Evolutionary conservation across 1,284 basidiomycete genomes (phyloP).

Genomic region (Chondrostereum purpureum): DNA sequence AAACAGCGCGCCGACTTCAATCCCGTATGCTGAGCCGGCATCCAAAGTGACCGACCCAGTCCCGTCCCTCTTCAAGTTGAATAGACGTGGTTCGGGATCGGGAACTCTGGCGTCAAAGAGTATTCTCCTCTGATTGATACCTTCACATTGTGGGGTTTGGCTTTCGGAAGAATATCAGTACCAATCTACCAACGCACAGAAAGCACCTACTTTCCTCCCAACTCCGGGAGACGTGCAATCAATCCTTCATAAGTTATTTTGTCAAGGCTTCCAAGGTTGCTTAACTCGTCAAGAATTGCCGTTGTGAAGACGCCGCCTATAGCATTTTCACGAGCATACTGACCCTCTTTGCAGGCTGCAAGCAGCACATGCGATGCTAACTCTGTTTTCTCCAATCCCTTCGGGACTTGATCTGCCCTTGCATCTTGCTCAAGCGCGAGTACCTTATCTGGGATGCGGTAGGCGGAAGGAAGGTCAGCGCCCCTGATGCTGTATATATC

Average conservation of each 20-base stretch:
- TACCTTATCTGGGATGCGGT: no score
- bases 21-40: no score
- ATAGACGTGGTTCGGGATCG: no score
- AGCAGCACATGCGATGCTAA: conserved; percentile 16
- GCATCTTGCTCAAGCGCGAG: no score
- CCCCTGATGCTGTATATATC: conserved; percentile 3
- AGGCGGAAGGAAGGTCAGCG: conserved; percentile 8
- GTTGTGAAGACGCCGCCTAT: conserved; percentile 15
- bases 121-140: conserved; percentile 13
- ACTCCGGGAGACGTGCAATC: conserved; percentile 8
- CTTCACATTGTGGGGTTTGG: conserved; percentile 19
- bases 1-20: no score
- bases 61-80: no score
- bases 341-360: conserved; percentile 14
- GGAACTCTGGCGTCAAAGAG: conserved; percentile 14
- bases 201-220: conserved; percentile 7
- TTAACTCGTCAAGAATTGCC: conserved; percentile 10
- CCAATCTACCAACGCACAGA: background rate
- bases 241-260: conserved; percentile 15
- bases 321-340: conserved; percentile 12
- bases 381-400: background rate
- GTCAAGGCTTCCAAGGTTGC: conserved; percentile 5
- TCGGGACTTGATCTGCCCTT: background rate
- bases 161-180: conserved; percentile 12
- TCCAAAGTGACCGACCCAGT: conserved; percentile 8